phyloP scores from a whole-genome alignment of 1,284 basidiomycete species.

The Ganoderma lingzhi region DNA sequence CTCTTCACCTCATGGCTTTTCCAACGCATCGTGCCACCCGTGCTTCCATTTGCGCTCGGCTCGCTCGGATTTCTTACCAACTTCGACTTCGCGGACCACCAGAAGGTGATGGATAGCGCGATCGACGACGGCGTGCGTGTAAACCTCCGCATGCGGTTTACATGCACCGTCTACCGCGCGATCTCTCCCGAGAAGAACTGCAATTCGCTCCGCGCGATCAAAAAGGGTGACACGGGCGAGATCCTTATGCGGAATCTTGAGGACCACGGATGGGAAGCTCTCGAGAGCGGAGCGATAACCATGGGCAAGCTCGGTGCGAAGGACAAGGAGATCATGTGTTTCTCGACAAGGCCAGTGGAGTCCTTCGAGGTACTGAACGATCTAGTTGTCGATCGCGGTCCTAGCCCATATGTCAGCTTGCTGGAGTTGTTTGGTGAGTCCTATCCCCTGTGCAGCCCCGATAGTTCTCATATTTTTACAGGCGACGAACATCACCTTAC shows the following conservation, averaged over 20 bases:
- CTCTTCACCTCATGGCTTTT: constrained; percentile 99
- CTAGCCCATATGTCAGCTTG: constrained; percentile 96
- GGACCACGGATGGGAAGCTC: constrained; percentile 91
- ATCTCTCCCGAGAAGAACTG: constrained; percentile 72
- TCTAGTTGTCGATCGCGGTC: constrained; percentile 96
- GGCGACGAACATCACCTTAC: constrained; percentile 99
- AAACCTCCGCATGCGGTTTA: constrained; percentile 98
- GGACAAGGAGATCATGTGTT: constrained; percentile 99
- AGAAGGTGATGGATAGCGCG: constrained; percentile 87
- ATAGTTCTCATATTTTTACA: constrained; percentile 42
- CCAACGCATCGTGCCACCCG: constrained; percentile 97
- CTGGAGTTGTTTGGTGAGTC: constrained; percentile 94
- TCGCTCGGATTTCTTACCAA: constrained; percentile 99
- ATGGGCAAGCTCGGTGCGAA: constrained; percentile 60
- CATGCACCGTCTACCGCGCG: constrained; percentile 96
- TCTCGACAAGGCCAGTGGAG: constrained; percentile 93
- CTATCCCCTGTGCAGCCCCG: neutral
- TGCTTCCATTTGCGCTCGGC: constrained; percentile 97
- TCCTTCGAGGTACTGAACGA: constrained; percentile 99
- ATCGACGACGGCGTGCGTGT: constrained; percentile 96
- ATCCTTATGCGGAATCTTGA: constrained; percentile 94
- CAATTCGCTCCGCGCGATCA: constrained; percentile 83
- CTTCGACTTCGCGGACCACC: constrained; percentile 93
- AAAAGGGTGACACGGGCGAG: constrained; percentile 91
- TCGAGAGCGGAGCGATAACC: constrained; percentile 73